Percentiles rank a stretch among this genome's conserved stretches.
Conservation (phyloP, 306 rosid genomes). For the Sindora glabra region DNA sequence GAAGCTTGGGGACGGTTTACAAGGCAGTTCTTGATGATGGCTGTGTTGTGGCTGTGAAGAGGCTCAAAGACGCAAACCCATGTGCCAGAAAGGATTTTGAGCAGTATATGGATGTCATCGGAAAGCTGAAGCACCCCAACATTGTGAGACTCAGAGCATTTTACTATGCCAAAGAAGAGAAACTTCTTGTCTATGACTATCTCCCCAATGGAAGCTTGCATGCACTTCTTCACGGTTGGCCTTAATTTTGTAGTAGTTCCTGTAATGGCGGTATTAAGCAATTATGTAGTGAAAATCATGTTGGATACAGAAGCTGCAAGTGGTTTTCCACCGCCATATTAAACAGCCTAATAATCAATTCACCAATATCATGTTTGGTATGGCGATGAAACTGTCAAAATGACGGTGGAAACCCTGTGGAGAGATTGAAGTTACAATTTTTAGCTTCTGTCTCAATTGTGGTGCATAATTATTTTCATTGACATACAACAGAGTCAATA, state of each 20-base stretch:
- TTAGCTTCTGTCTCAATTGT: no score
- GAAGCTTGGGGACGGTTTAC: conserved; percentile 91
- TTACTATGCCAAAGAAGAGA: conserved; percentile 89
- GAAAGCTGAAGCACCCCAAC: conserved; percentile 70
- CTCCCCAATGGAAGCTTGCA: conserved; percentile 90
- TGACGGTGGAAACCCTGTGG: no score
- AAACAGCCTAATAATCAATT: no score
- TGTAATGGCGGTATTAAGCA: no score
- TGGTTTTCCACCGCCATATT: no score
- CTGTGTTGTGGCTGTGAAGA: conserved; percentile 70
- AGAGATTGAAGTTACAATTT: no score
- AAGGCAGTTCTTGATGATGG: conserved; percentile 90
- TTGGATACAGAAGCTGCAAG: no score
- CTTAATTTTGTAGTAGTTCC: neutral
- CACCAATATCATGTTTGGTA: no score
- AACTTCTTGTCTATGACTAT: conserved; percentile 94
- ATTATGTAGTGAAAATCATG: no score
- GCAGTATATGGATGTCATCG: conserved; percentile 94
- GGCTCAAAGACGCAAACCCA: conserved; percentile 88
- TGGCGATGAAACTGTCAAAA: no score
- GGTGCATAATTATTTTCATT: no score
- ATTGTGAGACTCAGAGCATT: conserved; percentile 78
- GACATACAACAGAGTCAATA: no score
- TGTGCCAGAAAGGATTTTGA: conserved; percentile 80
- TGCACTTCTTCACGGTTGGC: conserved; percentile 84